Evolutionary conservation across 169 alveolate species (phyloP).

Genomic region (Plasmodium falciparum): DNA sequence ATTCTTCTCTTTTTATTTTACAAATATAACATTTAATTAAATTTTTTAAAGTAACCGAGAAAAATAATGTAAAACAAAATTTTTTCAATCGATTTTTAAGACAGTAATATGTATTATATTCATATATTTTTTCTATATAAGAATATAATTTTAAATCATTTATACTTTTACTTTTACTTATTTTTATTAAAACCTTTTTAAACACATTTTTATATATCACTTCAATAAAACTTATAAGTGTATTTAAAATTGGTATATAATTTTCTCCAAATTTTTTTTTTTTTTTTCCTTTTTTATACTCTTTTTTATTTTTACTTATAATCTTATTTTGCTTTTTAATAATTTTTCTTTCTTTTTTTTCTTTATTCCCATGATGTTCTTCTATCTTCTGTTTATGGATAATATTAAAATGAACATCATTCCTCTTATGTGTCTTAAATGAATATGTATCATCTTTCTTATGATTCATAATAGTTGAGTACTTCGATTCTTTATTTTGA

Average conservation of each 20-base stretch:
- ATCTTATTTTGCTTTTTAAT: background rate
- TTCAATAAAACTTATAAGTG: constrained; percentile 31
- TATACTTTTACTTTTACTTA: constrained; percentile 55
- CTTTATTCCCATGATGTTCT: background rate
- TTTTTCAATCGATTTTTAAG: constrained; percentile 54
- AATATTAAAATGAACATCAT: constrained; percentile 12
- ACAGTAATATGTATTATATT: constrained; percentile 52
- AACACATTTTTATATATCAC: constrained; percentile 60
- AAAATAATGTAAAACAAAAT: constrained; percentile 51
- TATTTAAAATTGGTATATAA: constrained; percentile 15
- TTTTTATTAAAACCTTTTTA: constrained; percentile 55
- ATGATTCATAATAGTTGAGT: background rate
- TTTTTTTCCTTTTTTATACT: background rate
- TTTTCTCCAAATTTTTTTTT: constrained; percentile 1
- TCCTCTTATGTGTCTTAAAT: background rate
- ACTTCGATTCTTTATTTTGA: too few relatives aligned
- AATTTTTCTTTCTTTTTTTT: constrained; percentile 5
- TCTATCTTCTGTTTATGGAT: constrained; percentile 23
- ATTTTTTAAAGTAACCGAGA: constrained; percentile 60
- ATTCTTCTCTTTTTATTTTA: constrained; percentile 64
- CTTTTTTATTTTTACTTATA: constrained; percentile 2
- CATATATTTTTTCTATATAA: constrained; percentile 48
- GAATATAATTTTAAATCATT: constrained; percentile 55
- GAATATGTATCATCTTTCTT: background rate
- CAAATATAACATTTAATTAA: constrained; percentile 63